phyloP scores from a whole-genome alignment of 306 rosid genomes.

The Leucaena leucocephala region DNA sequence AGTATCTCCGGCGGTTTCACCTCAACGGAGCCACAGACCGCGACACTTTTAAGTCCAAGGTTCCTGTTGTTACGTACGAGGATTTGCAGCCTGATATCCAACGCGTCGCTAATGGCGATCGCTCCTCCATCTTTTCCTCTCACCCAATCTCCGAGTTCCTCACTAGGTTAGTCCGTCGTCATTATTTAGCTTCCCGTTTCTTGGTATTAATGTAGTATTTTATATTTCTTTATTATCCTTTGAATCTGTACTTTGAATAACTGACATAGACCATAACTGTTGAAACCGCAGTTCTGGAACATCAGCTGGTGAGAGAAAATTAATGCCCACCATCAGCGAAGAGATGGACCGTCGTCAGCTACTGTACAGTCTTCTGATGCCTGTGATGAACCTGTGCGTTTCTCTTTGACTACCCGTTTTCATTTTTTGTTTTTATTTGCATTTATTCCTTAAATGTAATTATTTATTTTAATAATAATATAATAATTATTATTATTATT shows the following conservation, averaged over 20 bases:
- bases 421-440: neutral
- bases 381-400: constrained; percentile 79
- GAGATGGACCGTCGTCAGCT: constrained; percentile 84
- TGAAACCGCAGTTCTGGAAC: constrained; percentile 78
- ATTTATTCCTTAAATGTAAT: neutral
- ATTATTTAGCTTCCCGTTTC: neutral
- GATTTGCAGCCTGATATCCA: constrained; percentile 79
- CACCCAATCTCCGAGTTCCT: constrained; percentile 88
- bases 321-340: constrained; percentile 83
- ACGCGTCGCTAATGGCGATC: constrained; percentile 88
- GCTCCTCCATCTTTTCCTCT: constrained; percentile 68
- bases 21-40: constrained; percentile 77
- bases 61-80: constrained; percentile 77
- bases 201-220: no score
- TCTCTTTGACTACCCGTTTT: neutral
- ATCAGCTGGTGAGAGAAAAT: constrained; percentile 87
- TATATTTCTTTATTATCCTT: neutral
- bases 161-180: constrained; percentile 60
- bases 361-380: constrained; percentile 82
- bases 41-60: constrained; percentile 62
- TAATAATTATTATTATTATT: neutral
- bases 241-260: neutral
- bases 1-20: constrained; percentile 59
- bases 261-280: neutral
- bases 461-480: neutral